A percentile compares a stretch with the other conserved stretches of the same genome.
Conservation (phyloP, 1,139 yeast species). For the Geotrichum klebahnii region DNA sequence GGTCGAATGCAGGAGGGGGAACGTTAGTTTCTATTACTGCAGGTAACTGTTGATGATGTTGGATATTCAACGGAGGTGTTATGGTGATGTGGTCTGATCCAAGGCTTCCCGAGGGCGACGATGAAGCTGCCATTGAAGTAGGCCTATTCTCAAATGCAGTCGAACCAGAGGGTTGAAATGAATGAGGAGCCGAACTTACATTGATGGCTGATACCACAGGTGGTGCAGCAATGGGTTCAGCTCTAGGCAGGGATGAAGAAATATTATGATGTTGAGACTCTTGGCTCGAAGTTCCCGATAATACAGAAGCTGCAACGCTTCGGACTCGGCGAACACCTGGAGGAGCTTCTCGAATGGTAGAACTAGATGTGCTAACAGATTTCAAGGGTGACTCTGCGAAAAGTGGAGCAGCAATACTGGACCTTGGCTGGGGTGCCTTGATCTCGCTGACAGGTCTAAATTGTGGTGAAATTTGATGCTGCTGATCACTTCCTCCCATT, state of each 20-base stretch:
- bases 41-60: neutral
- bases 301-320: neutral
- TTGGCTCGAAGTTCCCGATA: slow-evolving; percentile 6
- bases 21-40: neutral
- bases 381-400: slow-evolving; percentile 12
- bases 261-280: neutral
- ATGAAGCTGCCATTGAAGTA: neutral
- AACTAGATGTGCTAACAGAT: slow-evolving; percentile 3
- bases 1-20: neutral
- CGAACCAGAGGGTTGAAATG: neutral
- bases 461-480: slow-evolving; percentile 1
- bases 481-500: neutral
- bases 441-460: slow-evolving; percentile 6
- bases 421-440: slow-evolving; percentile 18
- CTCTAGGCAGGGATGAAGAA: slow-evolving; percentile 1
- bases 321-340: neutral
- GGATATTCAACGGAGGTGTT: slow-evolving; percentile 1
- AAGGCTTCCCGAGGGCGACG: neutral
- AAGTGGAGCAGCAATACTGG: slow-evolving; percentile 14
- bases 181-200: slow-evolving; percentile 3
- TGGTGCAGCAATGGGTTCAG: slow-evolving; percentile 7
- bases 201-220: slow-evolving; percentile 7
- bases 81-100: neutral
- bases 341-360: slow-evolving; percentile 3
- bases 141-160: slow-evolving; percentile 2